phyloP scores from a whole-genome alignment of 495 filamentous ascomycete species.

The Neurospora sp. region DNA sequence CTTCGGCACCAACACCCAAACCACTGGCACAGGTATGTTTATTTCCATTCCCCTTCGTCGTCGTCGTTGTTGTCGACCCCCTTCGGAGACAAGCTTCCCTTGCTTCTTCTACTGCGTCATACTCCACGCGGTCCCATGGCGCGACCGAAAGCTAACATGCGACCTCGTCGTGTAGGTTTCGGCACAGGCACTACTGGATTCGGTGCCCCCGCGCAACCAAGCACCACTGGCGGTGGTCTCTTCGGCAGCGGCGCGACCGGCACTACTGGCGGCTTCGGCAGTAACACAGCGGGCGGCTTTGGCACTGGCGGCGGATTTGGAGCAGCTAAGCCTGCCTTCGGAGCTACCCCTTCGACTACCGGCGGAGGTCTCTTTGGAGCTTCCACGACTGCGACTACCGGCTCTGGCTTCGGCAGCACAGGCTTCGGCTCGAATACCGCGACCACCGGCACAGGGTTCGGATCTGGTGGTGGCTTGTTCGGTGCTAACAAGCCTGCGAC shows the following conservation, averaged over 20 bases:
- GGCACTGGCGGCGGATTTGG: conserved; percentile 8
- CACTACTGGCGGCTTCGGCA: conserved; percentile 13
- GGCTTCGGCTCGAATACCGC: conserved; percentile 36
- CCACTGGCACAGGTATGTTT: conserved; percentile 31
- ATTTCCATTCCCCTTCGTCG: conserved; percentile 3
- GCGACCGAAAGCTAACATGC: neutral
- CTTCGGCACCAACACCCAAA: conserved; percentile 45
- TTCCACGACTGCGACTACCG: conserved; percentile 23
- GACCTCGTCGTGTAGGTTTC: neutral
- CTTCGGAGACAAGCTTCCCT: neutral
- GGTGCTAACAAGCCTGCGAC: conserved; percentile 9
- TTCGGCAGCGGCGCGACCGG: conserved; percentile 30
- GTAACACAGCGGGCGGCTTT: conserved; percentile 9
- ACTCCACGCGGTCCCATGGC: neutral
- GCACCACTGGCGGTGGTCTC: conserved; percentile 27
- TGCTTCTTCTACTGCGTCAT: neutral
- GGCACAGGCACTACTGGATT: conserved; percentile 17
- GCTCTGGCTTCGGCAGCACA: conserved; percentile 32
- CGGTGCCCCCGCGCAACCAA: neutral
- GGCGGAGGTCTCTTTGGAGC: conserved; percentile 11
- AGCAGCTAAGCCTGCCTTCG: conserved; percentile 10
- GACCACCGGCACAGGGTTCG: conserved; percentile 35
- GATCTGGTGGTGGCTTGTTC: conserved; percentile 15
- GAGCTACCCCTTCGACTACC: conserved; percentile 3
- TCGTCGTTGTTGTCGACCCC: neutral